A percentile compares a stretch with the other conserved stretches of the same genome.
phyloP scores from a whole-genome alignment of 1,139 yeast species.

The Lodderomyces metapsilosis region DNA sequence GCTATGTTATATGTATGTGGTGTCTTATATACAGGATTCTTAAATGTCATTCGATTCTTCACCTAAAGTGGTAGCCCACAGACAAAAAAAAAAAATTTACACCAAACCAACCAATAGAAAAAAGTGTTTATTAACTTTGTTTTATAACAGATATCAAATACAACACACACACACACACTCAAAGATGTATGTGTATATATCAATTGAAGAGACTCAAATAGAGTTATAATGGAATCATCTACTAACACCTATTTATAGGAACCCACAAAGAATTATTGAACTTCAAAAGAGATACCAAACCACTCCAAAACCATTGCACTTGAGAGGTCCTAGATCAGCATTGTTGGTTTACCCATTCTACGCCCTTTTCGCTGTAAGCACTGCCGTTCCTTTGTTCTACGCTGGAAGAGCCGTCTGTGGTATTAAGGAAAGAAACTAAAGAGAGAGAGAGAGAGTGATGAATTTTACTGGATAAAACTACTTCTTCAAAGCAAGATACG shows the following conservation, averaged over 20 bases:
- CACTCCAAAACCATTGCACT: conserved; percentile 72
- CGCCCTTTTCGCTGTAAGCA: conserved; percentile 75
- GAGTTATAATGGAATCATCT: background rate
- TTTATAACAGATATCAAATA: no score
- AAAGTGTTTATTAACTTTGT: no score
- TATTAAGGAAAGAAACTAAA: conserved; percentile 10
- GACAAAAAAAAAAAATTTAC: background rate
- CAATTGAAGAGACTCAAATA: background rate
- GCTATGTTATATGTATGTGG: no score
- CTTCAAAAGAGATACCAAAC: conserved; percentile 74
- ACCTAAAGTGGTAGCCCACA: background rate
- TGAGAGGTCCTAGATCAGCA: conserved; percentile 74
- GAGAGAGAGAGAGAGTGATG: no score
- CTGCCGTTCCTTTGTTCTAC: conserved; percentile 70
- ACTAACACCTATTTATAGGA: conserved; percentile 19
- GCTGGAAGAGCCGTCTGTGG: conserved; percentile 63
- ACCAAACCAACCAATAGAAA: conserved; percentile 3
- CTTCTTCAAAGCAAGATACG: no score
- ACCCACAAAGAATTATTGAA: conserved; percentile 67
- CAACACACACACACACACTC: no score
- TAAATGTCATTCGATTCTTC: background rate
- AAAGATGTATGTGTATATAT: conserved; percentile 1
- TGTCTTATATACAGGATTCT: conserved; percentile 1
- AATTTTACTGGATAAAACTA: no score
- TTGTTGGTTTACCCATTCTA: conserved; percentile 84